phyloP scores from a whole-genome alignment of 2,329 filamentous ascomycete genomes.

The Thermothelomyces thermophilus region DNA sequence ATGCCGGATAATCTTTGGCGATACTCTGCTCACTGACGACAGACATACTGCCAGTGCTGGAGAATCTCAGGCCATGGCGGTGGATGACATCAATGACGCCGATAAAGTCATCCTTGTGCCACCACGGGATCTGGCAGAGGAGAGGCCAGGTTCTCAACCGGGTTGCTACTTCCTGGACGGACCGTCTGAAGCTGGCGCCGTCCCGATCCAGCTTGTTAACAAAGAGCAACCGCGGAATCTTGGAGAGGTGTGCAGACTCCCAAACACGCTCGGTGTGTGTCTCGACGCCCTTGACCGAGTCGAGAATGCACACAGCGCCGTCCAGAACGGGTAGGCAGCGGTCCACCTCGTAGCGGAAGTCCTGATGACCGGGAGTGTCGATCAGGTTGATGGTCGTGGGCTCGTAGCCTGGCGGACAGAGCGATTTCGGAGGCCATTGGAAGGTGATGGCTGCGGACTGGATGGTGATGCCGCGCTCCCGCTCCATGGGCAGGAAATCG shows the following conservation, averaged over 20 bases:
- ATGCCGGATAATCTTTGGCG: conserved; percentile 49
- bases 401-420: conserved; percentile 34
- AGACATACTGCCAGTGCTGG: conserved; percentile 34
- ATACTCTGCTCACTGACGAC: conserved; percentile 30
- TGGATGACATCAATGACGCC: conserved; percentile 82
- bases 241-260: conserved; percentile 79
- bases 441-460: conserved; percentile 96
- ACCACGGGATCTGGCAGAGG: conserved; percentile 94
- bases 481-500: conserved; percentile 89
- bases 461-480: conserved; percentile 90
- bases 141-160: conserved; percentile 79
- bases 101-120: conserved; percentile 70
- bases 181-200: conserved; percentile 74
- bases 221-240: conserved; percentile 74
- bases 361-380: conserved; percentile 92
- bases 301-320: conserved; percentile 33
- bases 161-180: conserved; percentile 77
- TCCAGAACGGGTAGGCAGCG: conserved; percentile 57
- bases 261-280: conserved; percentile 97
- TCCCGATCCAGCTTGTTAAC: conserved; percentile 83
- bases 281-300: conserved; percentile 57
- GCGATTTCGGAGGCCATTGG: conserved; percentile 62
- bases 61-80: conserved; percentile 68
- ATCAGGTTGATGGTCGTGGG: conserved; percentile 80
- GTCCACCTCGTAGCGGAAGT: conserved; percentile 95